Percentiles rank a stretch among this genome's conserved stretches.
Conservation (phyloP, 2,329 filamentous ascomycete genomes). For the Scedosporium boydii region DNA sequence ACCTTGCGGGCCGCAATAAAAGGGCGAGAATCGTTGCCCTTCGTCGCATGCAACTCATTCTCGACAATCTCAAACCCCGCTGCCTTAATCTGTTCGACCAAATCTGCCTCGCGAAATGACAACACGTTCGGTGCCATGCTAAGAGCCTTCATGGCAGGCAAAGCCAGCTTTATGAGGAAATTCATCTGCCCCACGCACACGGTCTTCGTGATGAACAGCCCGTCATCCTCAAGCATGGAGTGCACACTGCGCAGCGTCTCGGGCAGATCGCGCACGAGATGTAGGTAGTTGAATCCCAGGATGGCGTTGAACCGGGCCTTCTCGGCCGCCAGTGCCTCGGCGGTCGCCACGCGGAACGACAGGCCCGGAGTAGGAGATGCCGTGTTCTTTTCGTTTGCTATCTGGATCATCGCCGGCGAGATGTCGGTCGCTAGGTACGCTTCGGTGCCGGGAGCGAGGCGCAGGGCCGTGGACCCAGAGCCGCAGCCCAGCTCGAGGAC, state of each 20-base stretch:
- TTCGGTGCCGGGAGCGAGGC: slow-evolving; percentile 7
- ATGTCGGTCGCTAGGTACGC: slow-evolving; percentile 11
- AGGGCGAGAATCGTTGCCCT: slow-evolving; percentile 7
- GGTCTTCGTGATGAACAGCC: slow-evolving; percentile 13
- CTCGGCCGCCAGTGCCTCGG: slow-evolving; percentile 8
- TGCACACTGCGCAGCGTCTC: slow-evolving; percentile 7
- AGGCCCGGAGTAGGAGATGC: neutral
- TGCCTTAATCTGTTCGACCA: neutral
- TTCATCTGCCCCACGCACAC: slow-evolving; percentile 10
- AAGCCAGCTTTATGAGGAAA: slow-evolving; percentile 3
- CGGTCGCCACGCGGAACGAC: slow-evolving; percentile 8
- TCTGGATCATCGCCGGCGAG: slow-evolving; percentile 10
- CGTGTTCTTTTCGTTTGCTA: slow-evolving; percentile 4
- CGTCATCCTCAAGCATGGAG: slow-evolving; percentile 8
- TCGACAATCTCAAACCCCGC: slow-evolving; percentile 10
- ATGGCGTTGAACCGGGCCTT: slow-evolving; percentile 6
- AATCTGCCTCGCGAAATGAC: slow-evolving; percentile 2
- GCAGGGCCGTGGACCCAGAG: slow-evolving; percentile 11
- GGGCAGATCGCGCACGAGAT: slow-evolving; percentile 10
- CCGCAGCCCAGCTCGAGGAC: slow-evolving; percentile 13
- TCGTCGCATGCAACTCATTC: slow-evolving; percentile 8
- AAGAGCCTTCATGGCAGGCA: slow-evolving; percentile 7
- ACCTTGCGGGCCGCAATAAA: slow-evolving; percentile 11
- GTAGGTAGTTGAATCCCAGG: slow-evolving; percentile 13
- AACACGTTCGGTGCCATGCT: slow-evolving; percentile 5